Evolutionary conservation across 2,329 filamentous ascomycete species (phyloP).

Genomic region (Phialophora macrospora): DNA sequence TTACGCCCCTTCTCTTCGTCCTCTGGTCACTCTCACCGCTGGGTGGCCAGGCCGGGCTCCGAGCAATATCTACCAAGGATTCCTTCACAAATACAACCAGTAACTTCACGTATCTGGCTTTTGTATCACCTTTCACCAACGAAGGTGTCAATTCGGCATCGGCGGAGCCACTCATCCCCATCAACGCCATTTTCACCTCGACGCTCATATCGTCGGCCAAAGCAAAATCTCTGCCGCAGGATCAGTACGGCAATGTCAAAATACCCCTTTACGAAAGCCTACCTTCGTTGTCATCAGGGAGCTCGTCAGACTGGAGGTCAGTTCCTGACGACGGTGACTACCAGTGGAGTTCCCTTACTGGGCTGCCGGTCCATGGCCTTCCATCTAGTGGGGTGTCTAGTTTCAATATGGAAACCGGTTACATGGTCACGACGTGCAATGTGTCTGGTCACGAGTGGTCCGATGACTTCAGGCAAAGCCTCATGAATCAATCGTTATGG

Average conservation of each 20-base stretch:
- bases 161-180: constrained; percentile 14
- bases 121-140: constrained; percentile 13
- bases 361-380: constrained; percentile 11
- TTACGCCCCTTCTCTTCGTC: constrained; percentile 11
- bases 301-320: constrained; percentile 4
- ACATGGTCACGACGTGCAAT: constrained; percentile 18
- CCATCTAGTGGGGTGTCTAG: constrained; percentile 3
- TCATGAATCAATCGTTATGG: constrained; percentile 4
- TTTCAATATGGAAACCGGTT: constrained; percentile 12
- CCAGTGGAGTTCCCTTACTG: constrained; percentile 16
- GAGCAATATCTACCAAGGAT: constrained; percentile 14
- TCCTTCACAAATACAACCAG: constrained; percentile 8
- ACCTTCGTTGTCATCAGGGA: background rate
- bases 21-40: constrained; percentile 17
- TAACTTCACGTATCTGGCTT: constrained; percentile 20
- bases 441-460: constrained; percentile 9
- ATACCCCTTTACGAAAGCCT: constrained; percentile 19
- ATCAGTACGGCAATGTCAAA: constrained; percentile 15
- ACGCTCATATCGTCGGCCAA: constrained; percentile 13
- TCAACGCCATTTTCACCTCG: constrained; percentile 17
- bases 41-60: constrained; percentile 16
- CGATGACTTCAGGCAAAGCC: constrained; percentile 5
- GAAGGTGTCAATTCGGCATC: constrained; percentile 12
- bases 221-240: constrained; percentile 1
- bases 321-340: constrained; percentile 9